Conservation (phyloP, 2,329 filamentous ascomycete species). For the Aspergillus quadrilineatus region DNA sequence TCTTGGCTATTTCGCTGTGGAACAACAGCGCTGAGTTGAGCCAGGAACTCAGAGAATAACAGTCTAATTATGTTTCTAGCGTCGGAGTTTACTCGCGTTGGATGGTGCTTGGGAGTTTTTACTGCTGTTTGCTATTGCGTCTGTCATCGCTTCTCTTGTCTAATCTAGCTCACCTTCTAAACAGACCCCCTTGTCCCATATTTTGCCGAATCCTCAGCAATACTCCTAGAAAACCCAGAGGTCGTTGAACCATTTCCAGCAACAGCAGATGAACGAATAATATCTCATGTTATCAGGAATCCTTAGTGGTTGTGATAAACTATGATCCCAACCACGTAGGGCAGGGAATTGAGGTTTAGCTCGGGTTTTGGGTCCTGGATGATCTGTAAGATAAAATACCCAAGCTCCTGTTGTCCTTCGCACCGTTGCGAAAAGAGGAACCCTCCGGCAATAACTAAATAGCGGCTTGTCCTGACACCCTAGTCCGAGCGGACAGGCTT, state of each 20-base stretch:
- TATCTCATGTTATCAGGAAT: neutral
- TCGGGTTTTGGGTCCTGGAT: neutral
- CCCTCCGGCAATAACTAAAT: neutral
- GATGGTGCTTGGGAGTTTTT: slow-evolving; percentile 6
- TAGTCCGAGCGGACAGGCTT: neutral
- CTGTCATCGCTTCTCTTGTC: neutral
- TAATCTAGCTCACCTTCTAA: neutral
- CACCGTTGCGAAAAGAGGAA: neutral
- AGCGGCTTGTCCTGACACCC: neutral
- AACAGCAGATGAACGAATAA: neutral
- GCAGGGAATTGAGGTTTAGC: neutral
- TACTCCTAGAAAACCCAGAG: neutral
- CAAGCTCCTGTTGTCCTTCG: neutral
- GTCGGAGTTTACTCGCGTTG: slow-evolving; percentile 22
- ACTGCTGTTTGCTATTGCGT: neutral
- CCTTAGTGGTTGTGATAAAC: neutral
- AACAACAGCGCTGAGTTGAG: neutral
- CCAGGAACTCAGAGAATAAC: slow-evolving; percentile 16
- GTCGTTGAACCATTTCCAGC: neutral
- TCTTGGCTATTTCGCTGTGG: slow-evolving; percentile 15
- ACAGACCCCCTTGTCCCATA: neutral
- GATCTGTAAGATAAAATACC: neutral
- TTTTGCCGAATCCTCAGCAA: neutral
- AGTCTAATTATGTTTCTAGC: slow-evolving; percentile 25
- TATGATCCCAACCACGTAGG: neutral